These are phyloP conservation scores for Sphagnum contortum DNA, from an alignment of 225 moss, liverwort and hornwort genomes.

Conservation along the genomic window DNA sequence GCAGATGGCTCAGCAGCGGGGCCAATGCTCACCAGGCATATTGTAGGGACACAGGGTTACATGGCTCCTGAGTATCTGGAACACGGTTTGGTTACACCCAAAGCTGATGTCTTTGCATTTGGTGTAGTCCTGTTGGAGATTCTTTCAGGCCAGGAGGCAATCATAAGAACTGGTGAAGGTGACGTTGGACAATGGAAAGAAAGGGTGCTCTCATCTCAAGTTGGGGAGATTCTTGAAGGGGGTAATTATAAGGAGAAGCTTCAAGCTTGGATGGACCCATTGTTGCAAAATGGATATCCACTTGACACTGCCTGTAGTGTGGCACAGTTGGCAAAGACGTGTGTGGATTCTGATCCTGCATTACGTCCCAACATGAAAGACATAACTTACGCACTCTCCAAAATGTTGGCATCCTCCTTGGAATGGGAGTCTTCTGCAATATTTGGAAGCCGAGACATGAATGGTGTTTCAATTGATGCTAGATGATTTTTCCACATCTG, in stretches of 20 bases:
- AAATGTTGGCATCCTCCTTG: conserved; percentile 18
- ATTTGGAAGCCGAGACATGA: too few species aligned
- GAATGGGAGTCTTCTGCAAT: conserved; percentile 16
- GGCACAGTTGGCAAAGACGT: conserved; percentile 6
- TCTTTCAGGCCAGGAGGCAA: conserved; percentile 13
- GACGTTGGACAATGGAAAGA: not conserved
- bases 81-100: conserved; percentile 17
- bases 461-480: too few species aligned
- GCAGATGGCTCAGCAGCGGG: conserved; percentile 10
- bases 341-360: conserved; percentile 27
- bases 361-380: conserved; percentile 31
- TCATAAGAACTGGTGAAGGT: conserved; percentile 2
- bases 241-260: too few species aligned
- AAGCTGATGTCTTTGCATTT: conserved; percentile 21
- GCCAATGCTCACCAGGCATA: conserved; percentile 10
- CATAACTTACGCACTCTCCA: conserved; percentile 15
- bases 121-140: conserved; percentile 22
- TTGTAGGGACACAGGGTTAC: conserved; percentile 20
- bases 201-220: not conserved
- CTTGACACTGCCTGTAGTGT: too few species aligned
- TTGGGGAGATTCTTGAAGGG: too few species aligned
- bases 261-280: too few species aligned
- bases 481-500: too few species aligned
- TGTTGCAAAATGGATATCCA: too few species aligned
- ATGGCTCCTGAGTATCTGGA: conserved; percentile 22